phyloP scores from a whole-genome alignment of 768 basidiomycete species.

The Lactifluus hygrophoroides region DNA sequence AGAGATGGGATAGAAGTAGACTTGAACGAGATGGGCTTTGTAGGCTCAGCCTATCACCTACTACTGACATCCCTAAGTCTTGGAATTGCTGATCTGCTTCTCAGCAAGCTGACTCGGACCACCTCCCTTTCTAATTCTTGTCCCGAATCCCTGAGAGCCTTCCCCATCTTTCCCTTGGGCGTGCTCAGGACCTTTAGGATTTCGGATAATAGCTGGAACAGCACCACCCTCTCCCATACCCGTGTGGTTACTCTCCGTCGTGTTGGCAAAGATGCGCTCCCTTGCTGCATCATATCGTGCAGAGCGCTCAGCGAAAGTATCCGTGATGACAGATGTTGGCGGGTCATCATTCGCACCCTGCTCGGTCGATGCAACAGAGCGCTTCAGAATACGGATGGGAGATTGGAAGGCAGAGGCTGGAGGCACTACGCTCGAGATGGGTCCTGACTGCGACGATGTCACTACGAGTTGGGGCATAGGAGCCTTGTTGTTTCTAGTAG shows the following conservation, averaged over 20 bases:
- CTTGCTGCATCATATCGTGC: slow-evolving; percentile 66
- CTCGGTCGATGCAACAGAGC: slow-evolving; percentile 30
- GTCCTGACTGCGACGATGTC: slow-evolving; percentile 30
- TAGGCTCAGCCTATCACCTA: neutral
- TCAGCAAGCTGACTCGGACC: neutral
- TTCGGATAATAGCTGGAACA: slow-evolving; percentile 8
- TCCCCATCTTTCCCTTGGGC: neutral
- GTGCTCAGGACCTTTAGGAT: slow-evolving; percentile 15
- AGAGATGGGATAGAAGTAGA: neutral
- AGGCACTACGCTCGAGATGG: slow-evolving; percentile 31
- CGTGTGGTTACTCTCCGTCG: neutral
- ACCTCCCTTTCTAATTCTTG: slow-evolving; percentile 1
- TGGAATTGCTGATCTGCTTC: neutral
- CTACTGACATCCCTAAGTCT: neutral
- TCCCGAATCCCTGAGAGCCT: slow-evolving; percentile 12
- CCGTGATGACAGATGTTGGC: slow-evolving; percentile 24
- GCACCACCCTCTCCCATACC: neutral
- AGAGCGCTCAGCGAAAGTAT: slow-evolving; percentile 54
- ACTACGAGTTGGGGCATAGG: slow-evolving; percentile 65
- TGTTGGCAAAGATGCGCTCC: slow-evolving; percentile 54
- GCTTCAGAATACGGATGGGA: slow-evolving; percentile 63
- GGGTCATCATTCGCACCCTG: slow-evolving; percentile 16
- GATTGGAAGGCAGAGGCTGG: slow-evolving; percentile 53
- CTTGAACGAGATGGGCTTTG: neutral
- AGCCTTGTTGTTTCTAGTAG: slow-evolving; percentile 43